phyloP scores from a whole-genome alignment of 176 grass and related monocot genomes.

The Oryza brachyantha region DNA sequence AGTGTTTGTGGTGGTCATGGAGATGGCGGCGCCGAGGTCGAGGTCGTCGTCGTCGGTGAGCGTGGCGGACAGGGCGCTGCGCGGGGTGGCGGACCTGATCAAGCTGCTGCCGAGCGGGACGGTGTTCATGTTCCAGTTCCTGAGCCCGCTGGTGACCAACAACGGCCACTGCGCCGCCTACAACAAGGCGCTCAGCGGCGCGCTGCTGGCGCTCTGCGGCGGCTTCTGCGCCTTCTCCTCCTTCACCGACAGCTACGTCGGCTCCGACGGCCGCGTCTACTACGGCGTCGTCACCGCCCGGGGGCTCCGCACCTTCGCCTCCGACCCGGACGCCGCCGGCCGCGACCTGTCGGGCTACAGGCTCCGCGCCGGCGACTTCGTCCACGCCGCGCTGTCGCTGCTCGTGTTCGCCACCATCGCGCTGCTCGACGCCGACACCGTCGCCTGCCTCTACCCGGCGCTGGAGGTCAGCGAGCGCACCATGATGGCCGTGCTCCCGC shows the following conservation, averaged over 20 bases:
- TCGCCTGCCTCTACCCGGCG: slow-evolving; percentile 56
- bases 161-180: slow-evolving; percentile 48
- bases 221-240: slow-evolving; percentile 59
- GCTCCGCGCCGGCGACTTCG: slow-evolving; percentile 57
- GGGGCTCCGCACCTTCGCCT: slow-evolving; percentile 52
- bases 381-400: slow-evolving; percentile 55
- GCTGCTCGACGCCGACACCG: slow-evolving; percentile 60
- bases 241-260: slow-evolving; percentile 86
- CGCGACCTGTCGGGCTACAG: slow-evolving; percentile 57
- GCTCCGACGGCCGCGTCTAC: slow-evolving; percentile 65
- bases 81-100: slow-evolving; percentile 63
- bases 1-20: neutral
- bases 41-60: slow-evolving; percentile 5
- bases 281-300: slow-evolving; percentile 57
- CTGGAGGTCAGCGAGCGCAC: slow-evolving; percentile 45
- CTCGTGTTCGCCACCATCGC: slow-evolving; percentile 63
- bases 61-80: slow-evolving; percentile 43
- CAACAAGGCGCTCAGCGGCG: slow-evolving; percentile 42
- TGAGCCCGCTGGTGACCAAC: slow-evolving; percentile 64
- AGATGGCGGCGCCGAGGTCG: slow-evolving; percentile 23
- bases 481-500: slow-evolving; percentile 57
- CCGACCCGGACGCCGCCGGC: slow-evolving; percentile 34
- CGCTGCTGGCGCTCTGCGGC: slow-evolving; percentile 53
- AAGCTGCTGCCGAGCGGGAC: slow-evolving; percentile 84
- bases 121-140: slow-evolving; percentile 80